Base-by-base conservation (phyloP, 2,329 filamentous ascomycete species). In the Fusarium nurragi region DNA sequence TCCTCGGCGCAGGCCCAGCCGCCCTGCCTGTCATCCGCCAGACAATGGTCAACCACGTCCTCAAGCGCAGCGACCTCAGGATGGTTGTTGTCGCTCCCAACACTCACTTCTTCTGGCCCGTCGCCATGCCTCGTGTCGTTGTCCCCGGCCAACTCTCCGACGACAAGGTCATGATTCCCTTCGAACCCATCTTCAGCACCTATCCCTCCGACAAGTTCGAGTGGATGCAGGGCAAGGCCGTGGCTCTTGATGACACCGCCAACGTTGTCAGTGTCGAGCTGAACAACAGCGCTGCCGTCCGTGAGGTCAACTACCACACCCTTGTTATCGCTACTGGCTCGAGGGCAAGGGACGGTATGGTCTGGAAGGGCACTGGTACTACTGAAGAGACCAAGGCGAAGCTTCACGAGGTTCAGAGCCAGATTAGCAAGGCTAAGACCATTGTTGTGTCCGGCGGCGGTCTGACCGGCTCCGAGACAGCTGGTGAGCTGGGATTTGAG, bases 251-350 rank as follows among this genome's bases (percentile, higher is more conserved):
- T 41, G 73, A 79, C 0, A 73, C 73, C 4, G 60, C 60, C 41
- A 83, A 82, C 60, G 75, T 72, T 1, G 80, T 87, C 22, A 72
- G 71, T 2, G 76, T 86, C 14, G 64, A 74, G 21, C 72, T 76
- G 28, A 75, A 73, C 40, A 76, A 72, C 6, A 77, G 75, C 8
- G 46, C 64, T 11, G 70, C 59, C 6, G 65, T 68, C n/a, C 73
- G 76, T 7, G 73, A 74, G 12, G 69, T 86, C 52, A 58, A 60
- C 19, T 88, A 88, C 68, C 79, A 86, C 64, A 80, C 79, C 21
- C 76, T 88, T 13, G 70, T 88, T 59, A 74, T 88, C 39, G 84
- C 85, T 11, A 88, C 86, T 4, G 86, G 86, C 9, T 74, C 81
- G 4, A 75, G 76, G 25, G 77, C 79, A 28, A 74, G 69, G 21